Evolutionary conservation across 345 rosid species (phyloP).

Genomic region (Erodium maritimum): DNA sequence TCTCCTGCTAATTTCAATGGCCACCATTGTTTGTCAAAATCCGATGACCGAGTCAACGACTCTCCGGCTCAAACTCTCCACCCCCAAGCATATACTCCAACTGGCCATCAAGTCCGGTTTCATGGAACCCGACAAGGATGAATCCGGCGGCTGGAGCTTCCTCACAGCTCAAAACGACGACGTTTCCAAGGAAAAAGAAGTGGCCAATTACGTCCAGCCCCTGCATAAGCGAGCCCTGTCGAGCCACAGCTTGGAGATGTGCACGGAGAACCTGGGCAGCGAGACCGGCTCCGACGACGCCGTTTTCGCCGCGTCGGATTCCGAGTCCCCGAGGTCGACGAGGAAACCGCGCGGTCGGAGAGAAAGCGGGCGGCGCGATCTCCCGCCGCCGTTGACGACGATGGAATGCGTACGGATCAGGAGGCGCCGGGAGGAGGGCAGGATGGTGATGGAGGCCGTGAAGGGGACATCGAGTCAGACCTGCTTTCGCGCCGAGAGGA

Average conservation of each 20-base stretch:
- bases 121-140: too few species aligned
- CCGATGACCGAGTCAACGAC: conserved; percentile 33
- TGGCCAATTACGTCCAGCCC: conserved; percentile 32
- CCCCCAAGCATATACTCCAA: conserved; percentile 22
- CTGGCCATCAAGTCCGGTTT: background rate
- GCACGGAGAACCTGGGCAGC: conserved; percentile 82
- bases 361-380: background rate
- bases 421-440: conserved; percentile 62
- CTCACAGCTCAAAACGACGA: conserved; percentile 26
- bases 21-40: conserved; percentile 58
- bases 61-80: conserved; percentile 41
- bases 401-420: conserved; percentile 46
- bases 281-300: conserved; percentile 57
- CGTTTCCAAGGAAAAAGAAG: conserved; percentile 12
- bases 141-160: conserved; percentile 36
- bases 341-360: conserved; percentile 1
- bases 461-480: conserved; percentile 24
- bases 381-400: conserved; percentile 82
- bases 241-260: conserved; percentile 62
- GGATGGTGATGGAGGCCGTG: conserved; percentile 47
- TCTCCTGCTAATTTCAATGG: conserved; percentile 27
- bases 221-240: conserved; percentile 44
- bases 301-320: conserved; percentile 13
- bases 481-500: conserved; percentile 50
- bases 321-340: conserved; percentile 7